Evolutionary conservation across 2,329 filamentous ascomycete genomes (phyloP).

Genomic region (Botrytis hyacinthi): DNA sequence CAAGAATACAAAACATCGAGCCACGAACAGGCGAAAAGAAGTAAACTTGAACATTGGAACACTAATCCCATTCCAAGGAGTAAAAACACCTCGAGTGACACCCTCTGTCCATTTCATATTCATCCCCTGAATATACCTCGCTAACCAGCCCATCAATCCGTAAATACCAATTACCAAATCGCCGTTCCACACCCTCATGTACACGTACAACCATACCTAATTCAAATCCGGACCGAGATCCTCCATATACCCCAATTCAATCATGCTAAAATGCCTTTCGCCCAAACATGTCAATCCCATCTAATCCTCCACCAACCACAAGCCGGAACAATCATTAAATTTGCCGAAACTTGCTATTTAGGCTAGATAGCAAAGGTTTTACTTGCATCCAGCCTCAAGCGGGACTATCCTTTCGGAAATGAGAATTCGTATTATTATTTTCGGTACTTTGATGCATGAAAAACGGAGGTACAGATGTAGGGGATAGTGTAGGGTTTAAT

Average conservation of each 20-base stretch:
- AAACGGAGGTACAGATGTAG: not conserved
- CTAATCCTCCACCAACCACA: not conserved
- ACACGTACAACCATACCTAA: not conserved
- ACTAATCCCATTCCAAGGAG: too few species aligned
- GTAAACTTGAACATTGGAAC: not conserved
- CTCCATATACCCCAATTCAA: not conserved
- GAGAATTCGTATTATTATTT: not conserved
- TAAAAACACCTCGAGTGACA: too few species aligned
- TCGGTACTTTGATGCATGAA: not conserved
- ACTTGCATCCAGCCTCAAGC: slow-evolving; percentile 1
- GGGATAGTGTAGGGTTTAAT: not conserved
- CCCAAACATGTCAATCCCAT: not conserved
- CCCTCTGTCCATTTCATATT: not conserved
- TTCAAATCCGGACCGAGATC: not conserved
- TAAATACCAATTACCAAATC: not conserved
- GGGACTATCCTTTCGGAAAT: not conserved
- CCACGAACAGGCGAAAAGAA: not conserved
- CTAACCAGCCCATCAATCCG: not conserved
- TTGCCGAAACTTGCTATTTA: not conserved
- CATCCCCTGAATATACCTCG: not conserved
- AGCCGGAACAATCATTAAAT: not conserved
- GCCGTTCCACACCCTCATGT: not conserved
- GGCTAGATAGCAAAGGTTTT: not conserved
- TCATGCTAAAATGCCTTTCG: not conserved
- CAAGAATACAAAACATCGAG: not conserved